A percentile compares a stretch with the other conserved stretches of the same genome.
Conservation (phyloP, 1,284 basidiomycete species). For the Malassezia furfur region DNA sequence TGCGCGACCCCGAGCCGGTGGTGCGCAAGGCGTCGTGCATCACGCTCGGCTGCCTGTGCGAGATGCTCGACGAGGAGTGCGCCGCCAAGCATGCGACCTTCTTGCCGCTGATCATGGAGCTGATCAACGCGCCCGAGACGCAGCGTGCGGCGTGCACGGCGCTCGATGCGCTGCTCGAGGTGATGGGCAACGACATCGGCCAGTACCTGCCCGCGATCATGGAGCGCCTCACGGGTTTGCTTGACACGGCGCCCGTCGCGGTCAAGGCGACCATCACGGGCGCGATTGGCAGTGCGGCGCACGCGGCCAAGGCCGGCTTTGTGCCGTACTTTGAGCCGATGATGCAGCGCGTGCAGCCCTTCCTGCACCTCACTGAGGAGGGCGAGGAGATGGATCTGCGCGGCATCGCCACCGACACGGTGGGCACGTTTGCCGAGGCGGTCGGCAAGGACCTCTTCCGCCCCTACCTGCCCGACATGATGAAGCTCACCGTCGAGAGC, state of each 20-base stretch:
- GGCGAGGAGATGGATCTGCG: constrained; percentile 81
- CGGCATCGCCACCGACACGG: constrained; percentile 94
- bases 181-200: constrained; percentile 77
- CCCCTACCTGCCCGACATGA: constrained; percentile 88
- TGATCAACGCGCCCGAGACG: constrained; percentile 77
- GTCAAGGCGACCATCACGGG: constrained; percentile 95
- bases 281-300: constrained; percentile 93
- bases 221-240: constrained; percentile 80
- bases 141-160: constrained; percentile 90
- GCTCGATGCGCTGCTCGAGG: constrained; percentile 91
- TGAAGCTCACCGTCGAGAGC: constrained; percentile 88
- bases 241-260: constrained; percentile 71
- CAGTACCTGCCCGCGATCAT: constrained; percentile 90
- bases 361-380: constrained; percentile 66
- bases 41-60: constrained; percentile 89
- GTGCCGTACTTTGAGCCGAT: constrained; percentile 88
- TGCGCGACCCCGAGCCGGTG: constrained; percentile 69
- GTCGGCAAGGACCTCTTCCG: constrained; percentile 89
- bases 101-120: constrained; percentile 60
- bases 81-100: constrained; percentile 71
- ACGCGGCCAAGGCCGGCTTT: constrained; percentile 89
- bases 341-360: constrained; percentile 75
- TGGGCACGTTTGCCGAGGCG: constrained; percentile 94
- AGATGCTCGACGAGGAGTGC: constrained; percentile 94
- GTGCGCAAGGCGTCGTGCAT: constrained; percentile 92